Percentiles rank a stretch among this genome's conserved stretches.
phyloP scores from a whole-genome alignment of 129 eudicot species.

The Artemisia argyi region DNA sequence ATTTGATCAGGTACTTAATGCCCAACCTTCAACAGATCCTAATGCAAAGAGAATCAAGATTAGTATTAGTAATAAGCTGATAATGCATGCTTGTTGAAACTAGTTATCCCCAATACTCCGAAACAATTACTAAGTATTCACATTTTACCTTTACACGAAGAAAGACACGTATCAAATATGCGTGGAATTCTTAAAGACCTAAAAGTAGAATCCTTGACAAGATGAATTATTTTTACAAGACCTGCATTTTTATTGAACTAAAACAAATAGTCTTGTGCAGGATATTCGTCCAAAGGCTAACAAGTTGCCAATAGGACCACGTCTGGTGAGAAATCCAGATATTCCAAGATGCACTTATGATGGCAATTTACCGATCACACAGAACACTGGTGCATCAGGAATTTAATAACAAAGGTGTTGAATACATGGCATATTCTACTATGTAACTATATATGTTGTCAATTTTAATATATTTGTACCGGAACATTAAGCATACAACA shows the following conservation, averaged over 20 bases:
- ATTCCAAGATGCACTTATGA: slow-evolving; percentile 89
- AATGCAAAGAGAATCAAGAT: background rate
- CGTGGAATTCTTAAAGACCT: background rate
- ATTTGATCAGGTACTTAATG: slow-evolving; percentile 82
- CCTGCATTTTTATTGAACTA: background rate
- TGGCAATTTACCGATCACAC: slow-evolving; percentile 87
- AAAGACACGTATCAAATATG: background rate
- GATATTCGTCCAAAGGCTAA: slow-evolving; percentile 86
- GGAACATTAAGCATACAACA: too few species aligned
- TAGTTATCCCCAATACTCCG: too few species aligned
- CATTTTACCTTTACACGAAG: background rate
- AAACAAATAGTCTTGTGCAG: slow-evolving; percentile 36
- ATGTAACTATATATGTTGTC: background rate
- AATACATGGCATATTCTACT: background rate
- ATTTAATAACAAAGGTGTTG: slow-evolving; percentile 1
- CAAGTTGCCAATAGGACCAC: slow-evolving; percentile 77
- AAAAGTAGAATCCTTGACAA: slow-evolving; percentile 2
- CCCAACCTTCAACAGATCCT: background rate
- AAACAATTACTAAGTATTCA: too few species aligned
- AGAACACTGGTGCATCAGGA: slow-evolving; percentile 59
- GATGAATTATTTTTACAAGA: background rate
- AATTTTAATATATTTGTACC: background rate
- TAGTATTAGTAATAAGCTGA: background rate
- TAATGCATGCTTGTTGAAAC: too few species aligned
- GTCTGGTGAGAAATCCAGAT: slow-evolving; percentile 70